Percentiles rank a stretch among this genome's conserved stretches.
These are phyloP conservation scores for Diaporthe vexans DNA, from an alignment of 2,329 filamentous ascomycete species.

Conservation along the genomic window DNA sequence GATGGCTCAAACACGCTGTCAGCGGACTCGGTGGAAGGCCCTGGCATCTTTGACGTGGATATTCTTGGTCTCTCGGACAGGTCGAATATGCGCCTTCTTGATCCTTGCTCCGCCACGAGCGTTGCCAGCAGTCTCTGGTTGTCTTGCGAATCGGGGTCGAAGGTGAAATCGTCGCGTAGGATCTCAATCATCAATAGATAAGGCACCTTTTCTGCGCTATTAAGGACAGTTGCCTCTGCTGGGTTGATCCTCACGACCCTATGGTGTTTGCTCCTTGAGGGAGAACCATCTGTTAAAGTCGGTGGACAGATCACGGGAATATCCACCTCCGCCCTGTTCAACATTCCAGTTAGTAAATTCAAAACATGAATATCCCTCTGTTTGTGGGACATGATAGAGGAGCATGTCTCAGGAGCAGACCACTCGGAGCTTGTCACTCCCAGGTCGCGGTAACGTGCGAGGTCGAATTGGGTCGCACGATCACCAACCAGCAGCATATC, in stretches of 20 bases:
- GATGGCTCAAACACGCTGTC: slow-evolving; percentile 90
- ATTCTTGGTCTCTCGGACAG: slow-evolving; percentile 76
- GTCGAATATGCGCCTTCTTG: slow-evolving; percentile 75
- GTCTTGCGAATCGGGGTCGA: slow-evolving; percentile 80
- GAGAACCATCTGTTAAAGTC: slow-evolving; percentile 78
- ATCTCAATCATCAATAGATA: slow-evolving; percentile 90
- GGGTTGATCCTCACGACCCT: slow-evolving; percentile 87
- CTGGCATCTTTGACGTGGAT: slow-evolving; percentile 57
- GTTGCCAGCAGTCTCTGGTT: slow-evolving; percentile 76
- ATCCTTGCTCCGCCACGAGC: slow-evolving; percentile 70
- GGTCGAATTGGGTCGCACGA: neutral
- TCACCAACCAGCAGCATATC: neutral
- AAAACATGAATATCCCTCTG: neutral
- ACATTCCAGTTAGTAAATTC: neutral
- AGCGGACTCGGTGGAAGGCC: slow-evolving; percentile 61
- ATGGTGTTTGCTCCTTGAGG: slow-evolving; percentile 82
- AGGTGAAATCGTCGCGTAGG: slow-evolving; percentile 84
- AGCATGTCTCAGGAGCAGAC: slow-evolving; percentile 11
- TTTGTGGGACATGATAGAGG: slow-evolving; percentile 15
- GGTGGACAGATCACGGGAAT: slow-evolving; percentile 87
- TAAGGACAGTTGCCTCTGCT: slow-evolving; percentile 85
- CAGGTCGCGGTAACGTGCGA: neutral
- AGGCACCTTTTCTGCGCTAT: slow-evolving; percentile 88
- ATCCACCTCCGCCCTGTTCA: slow-evolving; percentile 76
- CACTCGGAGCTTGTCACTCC: neutral